Conservation (phyloP, 1,284 basidiomycete genomes). For the Serendipita sp. region DNA sequence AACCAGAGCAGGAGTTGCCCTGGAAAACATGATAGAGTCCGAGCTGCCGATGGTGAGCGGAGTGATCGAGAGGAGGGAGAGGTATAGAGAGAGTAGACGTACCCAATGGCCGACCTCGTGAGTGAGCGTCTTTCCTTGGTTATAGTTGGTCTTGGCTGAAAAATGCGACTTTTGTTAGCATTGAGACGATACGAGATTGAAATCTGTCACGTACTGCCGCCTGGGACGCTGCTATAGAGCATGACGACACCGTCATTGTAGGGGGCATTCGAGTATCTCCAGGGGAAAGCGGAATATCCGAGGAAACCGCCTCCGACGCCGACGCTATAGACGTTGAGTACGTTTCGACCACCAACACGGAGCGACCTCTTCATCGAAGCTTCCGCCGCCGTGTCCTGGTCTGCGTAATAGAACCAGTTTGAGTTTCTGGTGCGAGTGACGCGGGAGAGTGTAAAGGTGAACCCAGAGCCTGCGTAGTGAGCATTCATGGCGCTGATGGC, state of each 20-base stretch:
- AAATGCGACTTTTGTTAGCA: neutral
- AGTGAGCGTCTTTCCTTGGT: slow-evolving; percentile 24
- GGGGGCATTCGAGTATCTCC: slow-evolving; percentile 24
- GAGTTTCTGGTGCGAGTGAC: slow-evolving; percentile 33
- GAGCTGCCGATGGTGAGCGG: slow-evolving; percentile 38
- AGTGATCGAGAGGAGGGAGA: slow-evolving; percentile 33
- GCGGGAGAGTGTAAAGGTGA: slow-evolving; percentile 30
- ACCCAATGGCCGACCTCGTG: neutral
- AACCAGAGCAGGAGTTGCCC: slow-evolving; percentile 32
- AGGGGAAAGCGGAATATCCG: slow-evolving; percentile 38
- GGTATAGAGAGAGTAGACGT: too few relatives aligned
- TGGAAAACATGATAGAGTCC: slow-evolving; percentile 48
- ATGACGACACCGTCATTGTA: slow-evolving; percentile 37
- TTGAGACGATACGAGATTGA: too few relatives aligned
- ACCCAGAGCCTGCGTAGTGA: slow-evolving; percentile 29
- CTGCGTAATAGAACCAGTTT: slow-evolving; percentile 34
- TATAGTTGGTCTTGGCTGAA: slow-evolving; percentile 25
- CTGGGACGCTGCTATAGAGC: slow-evolving; percentile 35
- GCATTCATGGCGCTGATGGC: slow-evolving; percentile 32
- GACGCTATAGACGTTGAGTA: slow-evolving; percentile 40
- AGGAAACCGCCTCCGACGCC: slow-evolving; percentile 29
- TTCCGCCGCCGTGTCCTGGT: slow-evolving; percentile 27
- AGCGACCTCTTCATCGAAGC: slow-evolving; percentile 37
- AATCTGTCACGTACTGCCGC: slow-evolving; percentile 23
- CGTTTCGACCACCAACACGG: slow-evolving; percentile 27